phyloP scores from a whole-genome alignment of 768 basidiomycete genomes.

The Trichaptum fuscoviolaceum region DNA sequence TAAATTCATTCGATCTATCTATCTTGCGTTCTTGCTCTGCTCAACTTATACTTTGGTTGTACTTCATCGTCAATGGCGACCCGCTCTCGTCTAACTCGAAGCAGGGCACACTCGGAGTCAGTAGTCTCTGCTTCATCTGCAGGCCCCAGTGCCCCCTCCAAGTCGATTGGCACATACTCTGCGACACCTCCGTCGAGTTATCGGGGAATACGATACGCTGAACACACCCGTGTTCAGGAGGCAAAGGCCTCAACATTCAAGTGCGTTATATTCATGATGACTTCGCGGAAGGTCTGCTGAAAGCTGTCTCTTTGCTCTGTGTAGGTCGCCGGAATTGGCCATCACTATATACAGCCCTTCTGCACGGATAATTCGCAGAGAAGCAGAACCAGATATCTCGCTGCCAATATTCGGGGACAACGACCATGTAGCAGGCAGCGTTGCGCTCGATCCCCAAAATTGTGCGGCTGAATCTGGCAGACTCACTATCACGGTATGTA shows the following conservation, averaged over 20 bases:
- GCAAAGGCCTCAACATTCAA: neutral
- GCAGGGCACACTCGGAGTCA: neutral
- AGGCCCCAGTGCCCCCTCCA: neutral
- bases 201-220: neutral
- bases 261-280: neutral
- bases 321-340: slow-evolving; percentile 39
- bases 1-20: neutral
- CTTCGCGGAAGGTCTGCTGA: neutral
- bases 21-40: neutral
- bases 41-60: neutral
- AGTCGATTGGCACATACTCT: neutral
- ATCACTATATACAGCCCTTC: slow-evolving; percentile 59
- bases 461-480: slow-evolving; percentile 42
- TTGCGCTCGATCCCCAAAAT: slow-evolving; percentile 49
- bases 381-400: slow-evolving; percentile 21
- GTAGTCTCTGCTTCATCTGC: neutral
- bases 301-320: neutral
- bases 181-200: neutral
- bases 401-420: slow-evolving; percentile 54
- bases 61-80: neutral
- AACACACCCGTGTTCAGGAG: neutral
- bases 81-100: neutral
- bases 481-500: slow-evolving; percentile 47
- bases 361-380: slow-evolving; percentile 39
- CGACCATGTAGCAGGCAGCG: slow-evolving; percentile 55